Evolutionary conservation across 1,284 basidiomycete genomes (phyloP).

Genomic region (Porodaedalea pini): DNA sequence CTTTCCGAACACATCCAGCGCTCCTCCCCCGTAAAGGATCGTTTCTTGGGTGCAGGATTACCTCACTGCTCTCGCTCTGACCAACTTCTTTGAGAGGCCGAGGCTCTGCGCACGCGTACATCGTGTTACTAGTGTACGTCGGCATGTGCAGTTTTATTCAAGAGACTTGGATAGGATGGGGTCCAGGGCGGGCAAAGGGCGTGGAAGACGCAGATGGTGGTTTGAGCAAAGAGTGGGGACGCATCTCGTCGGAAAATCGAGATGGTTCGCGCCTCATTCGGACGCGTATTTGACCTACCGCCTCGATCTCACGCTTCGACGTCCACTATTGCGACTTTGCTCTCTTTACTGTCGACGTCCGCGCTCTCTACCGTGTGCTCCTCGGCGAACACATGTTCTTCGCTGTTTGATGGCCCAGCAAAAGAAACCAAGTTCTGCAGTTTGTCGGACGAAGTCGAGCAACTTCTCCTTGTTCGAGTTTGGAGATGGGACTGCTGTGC

Average conservation of each 20-base stretch:
- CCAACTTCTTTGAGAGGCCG: slow-evolving; percentile 35
- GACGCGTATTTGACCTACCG: slow-evolving; percentile 68
- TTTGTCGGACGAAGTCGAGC: slow-evolving; percentile 85
- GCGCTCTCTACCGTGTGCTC: slow-evolving; percentile 29
- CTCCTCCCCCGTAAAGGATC: slow-evolving; percentile 68
- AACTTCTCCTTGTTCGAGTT: slow-evolving; percentile 84
- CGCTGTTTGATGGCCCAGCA: slow-evolving; percentile 33
- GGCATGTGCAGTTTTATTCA: slow-evolving; percentile 81
- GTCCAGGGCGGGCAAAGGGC: slow-evolving; percentile 63
- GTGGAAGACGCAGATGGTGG: slow-evolving; percentile 27
- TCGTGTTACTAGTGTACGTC: slow-evolving; percentile 65
- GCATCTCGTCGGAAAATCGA: slow-evolving; percentile 57
- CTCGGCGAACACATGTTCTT: slow-evolving; percentile 29
- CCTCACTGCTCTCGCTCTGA: slow-evolving; percentile 57
- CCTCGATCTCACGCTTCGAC: slow-evolving; percentile 54
- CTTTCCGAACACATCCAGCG: slow-evolving; percentile 51
- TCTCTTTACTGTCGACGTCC: slow-evolving; percentile 27
- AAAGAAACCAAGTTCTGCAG: slow-evolving; percentile 71
- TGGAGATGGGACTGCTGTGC: slow-evolving; percentile 46
- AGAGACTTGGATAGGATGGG: slow-evolving; percentile 72
- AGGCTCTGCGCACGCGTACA: slow-evolving; percentile 71
- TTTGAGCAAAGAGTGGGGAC: slow-evolving; percentile 64
- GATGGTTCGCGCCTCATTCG: slow-evolving; percentile 39
- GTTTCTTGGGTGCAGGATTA: slow-evolving; percentile 87
- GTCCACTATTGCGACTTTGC: slow-evolving; percentile 20